Evolutionary conservation across 1,139 yeast species (phyloP), one percentile per base, ranked within the genome.

Genomic region (Arxiozyma telluris): DNA sequence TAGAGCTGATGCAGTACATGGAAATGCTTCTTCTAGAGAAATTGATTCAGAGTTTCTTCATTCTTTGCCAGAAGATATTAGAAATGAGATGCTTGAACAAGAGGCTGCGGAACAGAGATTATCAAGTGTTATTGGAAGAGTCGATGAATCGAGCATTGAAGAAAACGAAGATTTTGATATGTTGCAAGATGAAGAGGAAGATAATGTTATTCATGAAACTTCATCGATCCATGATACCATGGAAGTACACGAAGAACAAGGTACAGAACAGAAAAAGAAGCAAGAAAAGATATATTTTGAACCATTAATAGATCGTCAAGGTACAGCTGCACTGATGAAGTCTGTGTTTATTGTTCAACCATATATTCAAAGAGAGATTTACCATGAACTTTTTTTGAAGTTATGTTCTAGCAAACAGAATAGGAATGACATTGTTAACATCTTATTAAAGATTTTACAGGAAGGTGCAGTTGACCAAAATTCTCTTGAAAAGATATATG

Each of bases 31-130:
- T 8, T 65, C 76, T 0, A 76, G 90, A 48, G 95, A 86, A 62
- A 79, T 88, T 54, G 95, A 86, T 63, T 87, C 90, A 0, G 93
- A 84, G 50, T 90, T 90, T 67, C 74, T 90, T 61, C 82, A 84
- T 46, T 94, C 96, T 0, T 75, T 90, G 21, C 96, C 97, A 0
- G 87, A 81, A 7, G 80, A 75, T 52, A 77, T 90, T 44, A 74
- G 96, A 38, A 81, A 82, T 41, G 96, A 87, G 61, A 81, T 89
- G 47, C 69, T 87, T 47, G 84, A 81, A 44, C 89, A 84, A 55
- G 94, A 87, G 60, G 76, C 77, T 0, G 73, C 79, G 59, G 77
- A 80, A 1, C 62, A 80, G 44, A 65, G 79, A 47, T 55, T 64
- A 34, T 64, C 66, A 4, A 63, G 57, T 17, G 52, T 57, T 9